Base-by-base conservation (phyloP, 108 stramenopile species). In the Skeletonema tropicum region DNA sequence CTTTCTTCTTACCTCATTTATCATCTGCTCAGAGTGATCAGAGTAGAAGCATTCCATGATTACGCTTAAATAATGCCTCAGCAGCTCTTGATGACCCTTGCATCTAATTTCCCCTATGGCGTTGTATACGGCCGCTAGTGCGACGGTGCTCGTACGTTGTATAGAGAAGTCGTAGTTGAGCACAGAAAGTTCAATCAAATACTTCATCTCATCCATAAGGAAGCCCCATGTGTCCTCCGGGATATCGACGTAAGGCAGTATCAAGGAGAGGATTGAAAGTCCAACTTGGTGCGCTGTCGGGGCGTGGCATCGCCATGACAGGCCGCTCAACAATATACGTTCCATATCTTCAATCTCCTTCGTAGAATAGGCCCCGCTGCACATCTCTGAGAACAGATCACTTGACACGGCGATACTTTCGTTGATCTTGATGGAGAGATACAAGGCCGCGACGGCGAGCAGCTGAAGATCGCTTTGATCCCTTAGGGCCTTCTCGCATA, bases 331-430 rank as follows among this genome's bases (percentile, higher is more conserved):
- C 36, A 90, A 80, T 39, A 65, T 73, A 63, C 79, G 48, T 4
- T 32, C 32, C 32, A 32, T 32, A 4, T 32, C 32, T 4, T 32
- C 32, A 32, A 32, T 32, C 74, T 87, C 86, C 86, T 82, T 70
- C 81, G 66, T 87, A 90, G 52, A 79, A 4, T 32, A 32, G 32
- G 2, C 2, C 76, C 9, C 83, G 17, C 86, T 75, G 66, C 85
- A 82, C 11, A 90, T 72, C 66, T 90, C 86, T 0, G 85, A 85
- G 46, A 90, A 29, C 31, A 90, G 68, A 31, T 79, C 78, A 13
- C 83, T 86, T 60, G 87, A 86, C 76, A 90, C 86, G 65, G 86
- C 85, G 30, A 86, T 48, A 25, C 63, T 73, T 71, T 86, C 85
- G 58, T 86, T 81, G 31, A 83, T 65, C 41, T 86, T 86, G 58